Percentiles rank a stretch among this genome's conserved stretches.
These are phyloP conservation scores for Clohesyomyces aquaticus DNA, from an alignment of 495 filamentous ascomycete species.

Conservation along the genomic window DNA sequence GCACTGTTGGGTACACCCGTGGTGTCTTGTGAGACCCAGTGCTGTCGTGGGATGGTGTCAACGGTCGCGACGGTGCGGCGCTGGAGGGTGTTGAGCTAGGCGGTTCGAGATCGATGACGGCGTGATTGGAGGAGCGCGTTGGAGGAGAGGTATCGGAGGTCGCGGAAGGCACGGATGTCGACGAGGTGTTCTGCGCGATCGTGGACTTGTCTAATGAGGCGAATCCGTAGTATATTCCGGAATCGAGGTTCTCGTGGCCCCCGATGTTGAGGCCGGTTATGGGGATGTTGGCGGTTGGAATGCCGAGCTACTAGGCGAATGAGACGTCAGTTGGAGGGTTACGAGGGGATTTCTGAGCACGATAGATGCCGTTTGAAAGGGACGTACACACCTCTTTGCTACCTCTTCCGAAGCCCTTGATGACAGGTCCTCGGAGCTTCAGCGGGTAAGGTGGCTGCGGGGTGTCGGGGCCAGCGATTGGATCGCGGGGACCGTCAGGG, in stretches of 20 bases:
- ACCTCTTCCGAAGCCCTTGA: conserved; percentile 91
- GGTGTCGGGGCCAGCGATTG: conserved; percentile 65
- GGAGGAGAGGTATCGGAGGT: conserved; percentile 18
- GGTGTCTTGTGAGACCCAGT: too few relatives aligned
- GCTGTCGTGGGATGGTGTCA: background rate
- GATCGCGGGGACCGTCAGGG: conserved; percentile 34
- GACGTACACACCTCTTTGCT: conserved; percentile 81
- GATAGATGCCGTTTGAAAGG: too few relatives aligned
- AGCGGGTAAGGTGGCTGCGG: conserved; percentile 81
- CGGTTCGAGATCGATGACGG: conserved; percentile 25
- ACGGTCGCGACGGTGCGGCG: conserved; percentile 18
- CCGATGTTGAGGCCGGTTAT: conserved; percentile 68
- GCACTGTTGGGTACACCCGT: conserved; percentile 79
- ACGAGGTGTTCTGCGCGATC: conserved; percentile 13
- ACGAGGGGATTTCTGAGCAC: too few relatives aligned
- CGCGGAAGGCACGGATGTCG: conserved; percentile 12
- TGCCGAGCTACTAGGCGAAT: conserved; percentile 66
- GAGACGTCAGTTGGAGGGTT: conserved; percentile 13
- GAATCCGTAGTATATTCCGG: conserved; percentile 92
- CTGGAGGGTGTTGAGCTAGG: background rate
- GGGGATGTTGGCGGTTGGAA: conserved; percentile 96
- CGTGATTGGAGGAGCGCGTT: conserved; percentile 23
- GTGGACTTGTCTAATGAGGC: conserved; percentile 59
- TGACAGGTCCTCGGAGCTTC: conserved; percentile 77
- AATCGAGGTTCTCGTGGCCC: conserved; percentile 69